A percentile compares a stretch with the other conserved stretches of the same genome.
phyloP scores from a whole-genome alignment of 371 early-diverging fungal genomes.

The Lichtheimia hyalospora region DNA sequence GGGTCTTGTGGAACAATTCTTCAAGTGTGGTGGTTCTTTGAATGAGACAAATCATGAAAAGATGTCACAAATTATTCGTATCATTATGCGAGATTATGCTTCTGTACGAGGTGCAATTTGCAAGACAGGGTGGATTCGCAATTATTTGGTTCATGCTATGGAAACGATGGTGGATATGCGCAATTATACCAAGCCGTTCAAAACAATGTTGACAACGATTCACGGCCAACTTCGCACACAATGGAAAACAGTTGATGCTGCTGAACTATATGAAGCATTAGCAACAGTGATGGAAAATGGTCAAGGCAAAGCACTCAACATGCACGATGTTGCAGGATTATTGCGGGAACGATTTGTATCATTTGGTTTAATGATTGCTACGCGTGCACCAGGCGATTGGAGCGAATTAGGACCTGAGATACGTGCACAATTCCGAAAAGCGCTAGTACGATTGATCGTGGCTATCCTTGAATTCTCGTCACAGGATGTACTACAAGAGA shows the following conservation, averaged over 20 bases:
- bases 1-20: slow-evolving; percentile 48
- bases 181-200: slow-evolving; percentile 42
- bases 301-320: slow-evolving; percentile 39
- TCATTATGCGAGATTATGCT: slow-evolving; percentile 54
- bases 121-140: slow-evolving; percentile 58
- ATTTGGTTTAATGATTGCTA: slow-evolving; percentile 44
- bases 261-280: slow-evolving; percentile 54
- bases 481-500: slow-evolving; percentile 48
- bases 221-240: slow-evolving; percentile 42
- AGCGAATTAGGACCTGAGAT: slow-evolving; percentile 21
- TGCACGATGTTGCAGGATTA: slow-evolving; percentile 42
- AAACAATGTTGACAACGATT: slow-evolving; percentile 45
- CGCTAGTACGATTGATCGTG: slow-evolving; percentile 56
- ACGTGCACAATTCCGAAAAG: slow-evolving; percentile 41
- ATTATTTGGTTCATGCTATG: slow-evolving; percentile 45
- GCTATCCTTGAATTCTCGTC: slow-evolving; percentile 56
- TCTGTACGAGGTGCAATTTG: slow-evolving; percentile 38
- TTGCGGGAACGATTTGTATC: slow-evolving; percentile 51
- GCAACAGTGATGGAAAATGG: slow-evolving; percentile 43
- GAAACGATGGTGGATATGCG: slow-evolving; percentile 34
- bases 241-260: slow-evolving; percentile 54
- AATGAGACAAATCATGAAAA: slow-evolving; percentile 53
- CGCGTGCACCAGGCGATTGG: slow-evolving; percentile 40
- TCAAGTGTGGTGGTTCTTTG: slow-evolving; percentile 47
- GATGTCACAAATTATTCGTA: slow-evolving; percentile 52